Conservation (phyloP, 2,329 filamentous ascomycete genomes). For the Cladophialophora exuberans region DNA sequence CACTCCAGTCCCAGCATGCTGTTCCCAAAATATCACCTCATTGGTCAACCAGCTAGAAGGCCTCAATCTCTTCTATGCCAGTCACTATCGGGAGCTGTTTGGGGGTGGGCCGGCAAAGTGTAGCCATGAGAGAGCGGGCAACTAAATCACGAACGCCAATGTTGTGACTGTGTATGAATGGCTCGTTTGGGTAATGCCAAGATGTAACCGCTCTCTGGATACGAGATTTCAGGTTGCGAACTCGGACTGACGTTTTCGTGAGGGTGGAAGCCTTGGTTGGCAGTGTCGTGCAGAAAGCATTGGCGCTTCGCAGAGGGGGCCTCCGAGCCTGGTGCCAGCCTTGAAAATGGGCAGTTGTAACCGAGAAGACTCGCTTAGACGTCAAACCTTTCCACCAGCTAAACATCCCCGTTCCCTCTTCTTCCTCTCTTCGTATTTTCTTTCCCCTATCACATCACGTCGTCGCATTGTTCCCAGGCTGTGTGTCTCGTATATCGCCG, state of each 20-base stretch:
- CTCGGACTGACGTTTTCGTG: too few relatives aligned
- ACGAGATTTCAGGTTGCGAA: too few relatives aligned
- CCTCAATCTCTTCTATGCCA: background rate
- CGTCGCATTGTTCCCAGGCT: too few relatives aligned
- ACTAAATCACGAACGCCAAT: background rate
- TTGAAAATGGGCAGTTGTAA: background rate
- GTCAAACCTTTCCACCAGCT: too few relatives aligned
- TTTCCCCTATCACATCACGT: background rate
- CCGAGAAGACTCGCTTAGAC: background rate
- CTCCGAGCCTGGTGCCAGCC: too few relatives aligned
- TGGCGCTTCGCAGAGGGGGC: too few relatives aligned
- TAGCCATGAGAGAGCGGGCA: background rate
- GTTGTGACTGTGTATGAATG: too few relatives aligned
- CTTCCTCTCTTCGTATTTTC: background rate
- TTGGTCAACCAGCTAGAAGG: background rate
- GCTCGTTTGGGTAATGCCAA: too few relatives aligned
- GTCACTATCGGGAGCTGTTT: background rate
- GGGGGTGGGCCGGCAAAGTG: background rate
- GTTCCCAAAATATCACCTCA: background rate
- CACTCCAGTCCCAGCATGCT: background rate
- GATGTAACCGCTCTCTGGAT: too few relatives aligned
- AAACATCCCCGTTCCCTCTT: background rate
- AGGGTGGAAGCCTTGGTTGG: too few relatives aligned
- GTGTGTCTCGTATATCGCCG: too few relatives aligned
- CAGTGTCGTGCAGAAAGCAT: too few relatives aligned